Evolutionary conservation across 148 eudicot genomes (phyloP), one percentile per base, ranked within the genome.

Genomic region (Drosera capensis): DNA sequence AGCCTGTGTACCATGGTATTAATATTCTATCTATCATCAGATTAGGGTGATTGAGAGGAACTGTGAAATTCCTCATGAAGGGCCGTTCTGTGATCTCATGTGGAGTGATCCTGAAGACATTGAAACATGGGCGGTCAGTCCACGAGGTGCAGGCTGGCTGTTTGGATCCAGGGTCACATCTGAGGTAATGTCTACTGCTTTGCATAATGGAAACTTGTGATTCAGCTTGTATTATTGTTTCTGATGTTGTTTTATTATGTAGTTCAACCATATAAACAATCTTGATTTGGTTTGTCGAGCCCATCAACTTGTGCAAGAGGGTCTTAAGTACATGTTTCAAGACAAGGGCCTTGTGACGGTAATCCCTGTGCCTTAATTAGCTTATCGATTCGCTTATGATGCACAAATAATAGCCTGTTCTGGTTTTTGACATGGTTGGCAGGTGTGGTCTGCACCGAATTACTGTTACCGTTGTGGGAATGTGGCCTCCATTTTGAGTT

Each of bases 61-160:
- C 58, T 90, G 94, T 74, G 99, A 90, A 55, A 90, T 90, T 37
- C 99, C 99, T 46, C 99, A 90, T 49, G 99, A 90, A 73, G 99
- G 99, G 47, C 99, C 99, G 19, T 90, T 90, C 54, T 90, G 99
- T 67, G 99, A 90, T 61, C 79, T 90, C 23, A 90, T 90, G 99
- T 90, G 99, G 99, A 90, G 99, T 58, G 99, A 90, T 62, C 99
- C 99, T 57, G 99, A 90, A 74, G 99, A 90, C 58, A 90, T 90
- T 45, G 99, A 90, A 59, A 90, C 99, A 51, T 90, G 99, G 99
- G 99, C 99, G 31, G 94, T 90, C 46, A 90, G 99, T 49, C 99
- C 99, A 43, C 82, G 99, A 25, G 99, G 99, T 37, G 99, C 99
- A 25, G 99, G 99, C 30, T 90, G 99, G 99, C 95, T 90, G 20